These are phyloP conservation scores for Graphium sp. DNA, from an alignment of 2,329 filamentous ascomycete genomes.

Conservation along the genomic window DNA sequence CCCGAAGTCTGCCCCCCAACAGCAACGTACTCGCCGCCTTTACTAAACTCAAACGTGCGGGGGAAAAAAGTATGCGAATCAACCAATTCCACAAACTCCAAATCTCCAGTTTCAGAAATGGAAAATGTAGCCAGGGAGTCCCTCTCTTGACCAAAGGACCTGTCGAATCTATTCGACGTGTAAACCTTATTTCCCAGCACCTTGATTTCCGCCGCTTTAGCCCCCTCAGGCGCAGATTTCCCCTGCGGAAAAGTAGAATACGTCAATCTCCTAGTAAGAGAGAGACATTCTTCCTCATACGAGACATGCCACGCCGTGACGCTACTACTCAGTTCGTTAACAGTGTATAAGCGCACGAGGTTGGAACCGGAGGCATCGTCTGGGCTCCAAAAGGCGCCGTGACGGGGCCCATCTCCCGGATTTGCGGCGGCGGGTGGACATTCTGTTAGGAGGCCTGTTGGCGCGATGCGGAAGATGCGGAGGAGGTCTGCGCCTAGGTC, in stretches of 20 bases:
- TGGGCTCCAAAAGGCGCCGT: conserved; percentile 30
- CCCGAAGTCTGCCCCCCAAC: conserved; percentile 45
- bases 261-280: conserved; percentile 24
- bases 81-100: conserved; percentile 33
- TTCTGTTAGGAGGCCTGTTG: conserved; percentile 24
- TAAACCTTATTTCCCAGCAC: conserved; percentile 37
- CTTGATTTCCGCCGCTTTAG: conserved; percentile 38
- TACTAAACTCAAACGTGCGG: conserved; percentile 44
- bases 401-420: conserved; percentile 32
- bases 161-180: conserved; percentile 44
- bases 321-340: conserved; percentile 32
- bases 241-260: conserved; percentile 27
- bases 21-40: conserved; percentile 39
- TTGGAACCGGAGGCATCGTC: conserved; percentile 8
- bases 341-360: conserved; percentile 16
- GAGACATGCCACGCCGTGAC: conserved; percentile 29
- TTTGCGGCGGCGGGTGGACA: conserved; percentile 22
- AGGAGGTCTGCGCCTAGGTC: conserved; percentile 38
- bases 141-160: conserved; percentile 32
- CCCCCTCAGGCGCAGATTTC: conserved; percentile 20
- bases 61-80: conserved; percentile 43
- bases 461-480: conserved; percentile 30
- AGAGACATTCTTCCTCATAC: conserved; percentile 27
- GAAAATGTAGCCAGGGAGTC: conserved; percentile 38
- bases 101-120: conserved; percentile 27